A percentile compares a stretch with the other conserved stretches of the same genome.
These are phyloP conservation scores for Limonium bicolor DNA, from an alignment of 148 eudicot species.

Conservation along the genomic window DNA sequence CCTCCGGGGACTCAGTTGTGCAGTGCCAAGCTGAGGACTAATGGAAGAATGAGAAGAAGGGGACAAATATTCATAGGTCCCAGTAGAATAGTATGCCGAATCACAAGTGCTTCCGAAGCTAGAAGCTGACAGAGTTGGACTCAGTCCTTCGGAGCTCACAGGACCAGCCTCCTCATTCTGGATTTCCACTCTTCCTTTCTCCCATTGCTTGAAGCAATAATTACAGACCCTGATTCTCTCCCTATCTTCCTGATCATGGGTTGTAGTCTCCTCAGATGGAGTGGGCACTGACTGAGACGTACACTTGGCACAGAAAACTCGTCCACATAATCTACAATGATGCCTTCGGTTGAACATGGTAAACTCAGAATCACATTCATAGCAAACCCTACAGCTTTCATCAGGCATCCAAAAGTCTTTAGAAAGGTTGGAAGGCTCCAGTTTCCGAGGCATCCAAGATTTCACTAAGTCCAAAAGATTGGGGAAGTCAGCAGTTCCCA, in stretches of 20 bases:
- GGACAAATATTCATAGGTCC: slow-evolving; percentile 21
- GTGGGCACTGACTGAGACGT: slow-evolving; percentile 73
- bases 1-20: slow-evolving; percentile 10
- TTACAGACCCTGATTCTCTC: slow-evolving; percentile 81
- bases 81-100: slow-evolving; percentile 38
- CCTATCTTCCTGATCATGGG: slow-evolving; percentile 28
- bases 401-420: slow-evolving; percentile 99
- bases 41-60: slow-evolving; percentile 14
- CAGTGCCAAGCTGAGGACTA: slow-evolving; percentile 36
- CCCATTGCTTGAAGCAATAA: slow-evolving; percentile 76
- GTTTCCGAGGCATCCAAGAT: slow-evolving; percentile 67
- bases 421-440: slow-evolving; percentile 54
- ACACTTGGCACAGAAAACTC: slow-evolving; percentile 84
- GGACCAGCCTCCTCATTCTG: slow-evolving; percentile 28
- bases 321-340: slow-evolving; percentile 90
- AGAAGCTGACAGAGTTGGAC: slow-evolving; percentile 39
- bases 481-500: slow-evolving; percentile 49
- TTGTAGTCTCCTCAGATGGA: slow-evolving; percentile 15
- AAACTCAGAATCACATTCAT: slow-evolving; percentile 81
- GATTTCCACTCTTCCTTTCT: slow-evolving; percentile 28
- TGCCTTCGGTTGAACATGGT: slow-evolving; percentile 80
- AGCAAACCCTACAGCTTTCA: slow-evolving; percentile 83
- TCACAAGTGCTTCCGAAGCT: slow-evolving; percentile 53
- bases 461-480: slow-evolving; percentile 40
- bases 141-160: slow-evolving; percentile 26